A percentile compares a stretch with the other conserved stretches of the same genome.
These are phyloP conservation scores for Candida pseudocylindracea DNA, from an alignment of 1,139 yeast species.

Conservation along the genomic window DNA sequence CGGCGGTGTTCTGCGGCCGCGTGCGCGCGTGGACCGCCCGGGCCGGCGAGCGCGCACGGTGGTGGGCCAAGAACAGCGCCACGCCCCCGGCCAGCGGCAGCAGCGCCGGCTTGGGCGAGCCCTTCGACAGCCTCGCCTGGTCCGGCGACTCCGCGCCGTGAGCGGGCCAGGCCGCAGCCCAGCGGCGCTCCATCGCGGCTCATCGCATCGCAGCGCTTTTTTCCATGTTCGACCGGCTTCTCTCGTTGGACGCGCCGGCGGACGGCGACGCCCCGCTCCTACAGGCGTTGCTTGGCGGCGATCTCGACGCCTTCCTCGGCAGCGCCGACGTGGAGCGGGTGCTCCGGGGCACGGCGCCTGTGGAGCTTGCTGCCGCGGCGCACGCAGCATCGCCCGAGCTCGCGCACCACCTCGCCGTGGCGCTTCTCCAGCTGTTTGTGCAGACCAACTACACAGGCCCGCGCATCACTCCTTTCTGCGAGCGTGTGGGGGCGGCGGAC, in stretches of 20 bases:
- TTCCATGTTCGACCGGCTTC: not conserved
- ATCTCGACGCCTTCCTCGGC: not conserved
- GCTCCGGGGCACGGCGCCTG: not conserved
- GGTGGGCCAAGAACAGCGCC: no score
- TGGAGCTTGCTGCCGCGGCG: not conserved
- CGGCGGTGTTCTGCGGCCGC: no score
- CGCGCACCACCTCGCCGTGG: conserved; percentile 15
- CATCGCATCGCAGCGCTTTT: no score
- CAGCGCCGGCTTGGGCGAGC: no score
- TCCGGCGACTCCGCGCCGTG: no score
- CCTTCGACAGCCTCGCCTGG: no score
- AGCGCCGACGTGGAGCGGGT: not conserved
- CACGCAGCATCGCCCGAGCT: not conserved
- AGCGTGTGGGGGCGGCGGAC: conserved; percentile 12
- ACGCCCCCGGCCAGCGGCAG: no score
- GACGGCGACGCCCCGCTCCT: not conserved
- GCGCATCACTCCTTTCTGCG: conserved; percentile 15
- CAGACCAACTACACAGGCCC: conserved; percentile 84
- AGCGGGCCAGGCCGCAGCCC: no score
- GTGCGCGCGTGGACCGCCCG: no score
- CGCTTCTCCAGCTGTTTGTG: conserved; percentile 43
- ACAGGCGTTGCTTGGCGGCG: no score
- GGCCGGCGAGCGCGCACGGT: no score
- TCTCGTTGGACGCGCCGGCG: not conserved
- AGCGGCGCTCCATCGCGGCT: no score